Conservation (phyloP, 352 stramenopile species). For the Phytophthora fragariae region DNA sequence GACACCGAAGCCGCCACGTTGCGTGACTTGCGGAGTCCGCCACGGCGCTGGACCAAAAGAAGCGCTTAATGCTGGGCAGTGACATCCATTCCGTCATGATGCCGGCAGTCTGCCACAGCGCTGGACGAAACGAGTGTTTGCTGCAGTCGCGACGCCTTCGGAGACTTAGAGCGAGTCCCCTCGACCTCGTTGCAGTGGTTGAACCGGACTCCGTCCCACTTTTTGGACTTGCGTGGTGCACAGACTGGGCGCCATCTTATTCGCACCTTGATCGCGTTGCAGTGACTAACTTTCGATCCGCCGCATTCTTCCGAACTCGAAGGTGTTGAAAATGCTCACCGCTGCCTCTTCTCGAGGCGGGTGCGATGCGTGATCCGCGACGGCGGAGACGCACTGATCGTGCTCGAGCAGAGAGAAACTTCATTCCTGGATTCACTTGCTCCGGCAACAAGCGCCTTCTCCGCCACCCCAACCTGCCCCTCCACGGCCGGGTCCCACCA, state of each 20-base stretch:
- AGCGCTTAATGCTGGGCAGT: neutral
- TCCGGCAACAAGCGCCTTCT: conserved; percentile 22
- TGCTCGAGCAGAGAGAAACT: conserved; percentile 18
- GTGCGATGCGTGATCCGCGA: neutral
- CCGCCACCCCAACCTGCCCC: conserved; percentile 13
- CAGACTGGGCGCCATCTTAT: conserved; percentile 39
- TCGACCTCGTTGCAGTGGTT: conserved; percentile 13
- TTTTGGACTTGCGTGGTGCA: conserved; percentile 15
- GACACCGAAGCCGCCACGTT: conserved; percentile 12
- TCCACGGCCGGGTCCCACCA: conserved; percentile 20
- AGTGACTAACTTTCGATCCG: conserved; percentile 36
- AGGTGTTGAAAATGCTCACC: conserved; percentile 17
- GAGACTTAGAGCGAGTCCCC: conserved; percentile 40
- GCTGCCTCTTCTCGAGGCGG: conserved; percentile 27
- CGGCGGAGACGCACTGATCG: neutral
- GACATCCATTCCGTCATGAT: neutral
- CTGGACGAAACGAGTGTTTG: conserved; percentile 14
- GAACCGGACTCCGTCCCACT: conserved; percentile 32
- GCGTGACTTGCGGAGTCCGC: too few species aligned
- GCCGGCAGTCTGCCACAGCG: neutral
- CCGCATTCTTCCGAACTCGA: conserved; percentile 20
- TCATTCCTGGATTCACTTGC: conserved; percentile 45
- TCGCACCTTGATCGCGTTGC: neutral
- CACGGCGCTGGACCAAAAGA: neutral
- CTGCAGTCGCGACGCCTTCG: neutral